Evolutionary conservation across 345 rosid genomes (phyloP).

Genomic region (Pelargonium nanum): DNA sequence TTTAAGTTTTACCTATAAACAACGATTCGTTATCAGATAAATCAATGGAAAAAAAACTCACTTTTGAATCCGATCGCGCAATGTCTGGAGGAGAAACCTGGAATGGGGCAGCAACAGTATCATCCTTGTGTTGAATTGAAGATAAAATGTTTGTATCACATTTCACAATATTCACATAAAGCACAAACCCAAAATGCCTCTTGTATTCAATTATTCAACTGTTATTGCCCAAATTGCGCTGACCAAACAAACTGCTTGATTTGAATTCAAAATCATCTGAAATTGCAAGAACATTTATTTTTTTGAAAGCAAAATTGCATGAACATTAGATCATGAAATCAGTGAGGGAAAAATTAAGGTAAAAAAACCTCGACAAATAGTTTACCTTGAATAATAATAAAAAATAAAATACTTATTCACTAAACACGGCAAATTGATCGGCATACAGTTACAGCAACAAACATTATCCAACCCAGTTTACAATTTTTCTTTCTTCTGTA

Average conservation of each 20-base stretch:
- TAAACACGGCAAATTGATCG: neutral
- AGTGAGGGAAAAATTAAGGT: too few relatives aligned
- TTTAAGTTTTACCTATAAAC: neutral
- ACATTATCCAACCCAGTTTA: too few relatives aligned
- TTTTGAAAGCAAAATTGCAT: too few relatives aligned
- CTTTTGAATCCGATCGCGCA: conserved; percentile 67
- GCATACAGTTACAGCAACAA: neutral
- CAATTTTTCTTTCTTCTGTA: too few relatives aligned
- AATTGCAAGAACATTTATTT: too few relatives aligned
- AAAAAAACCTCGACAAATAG: too few relatives aligned
- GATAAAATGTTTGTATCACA: neutral
- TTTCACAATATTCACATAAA: neutral
- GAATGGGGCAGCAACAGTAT: conserved; percentile 83
- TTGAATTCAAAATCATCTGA: too few relatives aligned
- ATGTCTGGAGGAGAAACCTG: conserved; percentile 80
- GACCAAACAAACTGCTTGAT: neutral
- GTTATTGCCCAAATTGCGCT: too few relatives aligned
- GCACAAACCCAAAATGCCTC: neutral
- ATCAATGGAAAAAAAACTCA: conserved; percentile 9
- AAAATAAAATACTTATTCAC: too few relatives aligned
- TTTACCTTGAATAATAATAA: neutral
- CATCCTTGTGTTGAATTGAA: conserved; percentile 28
- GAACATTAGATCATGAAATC: neutral
- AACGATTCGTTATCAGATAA: neutral
- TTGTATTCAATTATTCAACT: too few relatives aligned